These are phyloP conservation scores for Hypoxylon lenormandii DNA, from an alignment of 495 filamentous ascomycete species.

Conservation along the genomic window DNA sequence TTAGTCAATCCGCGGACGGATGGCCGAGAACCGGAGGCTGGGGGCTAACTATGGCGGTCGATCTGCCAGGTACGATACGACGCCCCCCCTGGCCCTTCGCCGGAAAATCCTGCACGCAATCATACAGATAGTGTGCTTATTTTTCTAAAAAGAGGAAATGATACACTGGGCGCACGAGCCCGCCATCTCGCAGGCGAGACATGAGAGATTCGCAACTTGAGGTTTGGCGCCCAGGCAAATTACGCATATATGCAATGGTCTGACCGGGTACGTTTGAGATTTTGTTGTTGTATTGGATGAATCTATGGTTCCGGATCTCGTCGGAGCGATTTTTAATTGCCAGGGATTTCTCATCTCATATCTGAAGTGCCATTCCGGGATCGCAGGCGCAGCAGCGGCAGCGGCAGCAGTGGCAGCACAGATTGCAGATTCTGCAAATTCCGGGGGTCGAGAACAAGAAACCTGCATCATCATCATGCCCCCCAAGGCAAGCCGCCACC, in stretches of 20 bases:
- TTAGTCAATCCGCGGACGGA: conserved; percentile 12
- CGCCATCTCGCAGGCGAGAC: conserved; percentile 9
- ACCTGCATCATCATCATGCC: conserved; percentile 9
- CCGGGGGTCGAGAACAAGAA: conserved; percentile 17
- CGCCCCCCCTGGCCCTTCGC: conserved; percentile 12
- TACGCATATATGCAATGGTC: conserved; percentile 6
- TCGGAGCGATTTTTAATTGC: conserved; percentile 31
- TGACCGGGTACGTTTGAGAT: conserved; percentile 39
- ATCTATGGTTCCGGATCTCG: conserved; percentile 41
- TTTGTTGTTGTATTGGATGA: conserved; percentile 36
- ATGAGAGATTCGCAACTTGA: conserved; percentile 9
- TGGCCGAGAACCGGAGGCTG: conserved; percentile 27
- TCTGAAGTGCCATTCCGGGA: conserved; percentile 25
- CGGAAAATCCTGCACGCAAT: conserved; percentile 44
- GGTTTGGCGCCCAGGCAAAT: conserved; percentile 19
- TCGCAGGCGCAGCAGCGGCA: conserved; percentile 31
- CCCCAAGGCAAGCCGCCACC: conserved; percentile 15
- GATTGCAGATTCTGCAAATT: conserved; percentile 28
- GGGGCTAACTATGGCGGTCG: conserved; percentile 10
- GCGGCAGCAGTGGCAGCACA: background rate
- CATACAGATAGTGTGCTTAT: conserved; percentile 46
- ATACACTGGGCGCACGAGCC: conserved; percentile 26
- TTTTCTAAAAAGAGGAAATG: conserved; percentile 35
- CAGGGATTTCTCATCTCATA: conserved; percentile 30
- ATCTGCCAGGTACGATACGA: conserved; percentile 36